These are phyloP conservation scores for Kwoniella sp. DNA, from an alignment of 768 basidiomycete genomes.

Conservation along the genomic window DNA sequence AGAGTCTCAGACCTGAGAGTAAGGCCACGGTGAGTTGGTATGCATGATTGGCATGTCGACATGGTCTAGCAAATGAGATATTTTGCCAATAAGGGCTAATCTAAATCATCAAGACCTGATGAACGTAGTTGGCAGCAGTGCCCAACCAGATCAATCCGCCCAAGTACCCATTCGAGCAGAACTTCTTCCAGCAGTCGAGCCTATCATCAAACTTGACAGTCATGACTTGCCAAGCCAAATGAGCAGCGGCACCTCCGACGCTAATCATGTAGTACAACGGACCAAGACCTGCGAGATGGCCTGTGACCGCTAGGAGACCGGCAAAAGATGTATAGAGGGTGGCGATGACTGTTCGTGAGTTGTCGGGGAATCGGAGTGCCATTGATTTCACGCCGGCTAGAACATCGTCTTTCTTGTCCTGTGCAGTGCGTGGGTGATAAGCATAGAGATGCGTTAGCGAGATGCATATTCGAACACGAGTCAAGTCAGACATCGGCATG, in stretches of 20 bases:
- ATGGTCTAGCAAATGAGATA: too few relatives aligned
- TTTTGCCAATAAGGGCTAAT: too few relatives aligned
- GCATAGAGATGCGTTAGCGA: neutral
- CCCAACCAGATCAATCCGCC: constrained; percentile 89
- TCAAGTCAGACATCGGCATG: neutral
- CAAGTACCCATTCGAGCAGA: constrained; percentile 81
- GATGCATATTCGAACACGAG: too few relatives aligned
- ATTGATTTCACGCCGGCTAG: constrained; percentile 88
- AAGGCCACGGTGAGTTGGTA: too few relatives aligned
- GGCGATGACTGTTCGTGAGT: constrained; percentile 71
- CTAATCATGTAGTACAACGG: constrained; percentile 76
- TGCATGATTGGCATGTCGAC: too few relatives aligned
- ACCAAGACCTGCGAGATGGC: constrained; percentile 75
- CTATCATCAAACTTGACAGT: constrained; percentile 74
- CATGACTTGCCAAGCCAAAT: constrained; percentile 75
- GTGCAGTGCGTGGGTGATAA: neutral
- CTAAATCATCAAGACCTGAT: constrained; percentile 29
- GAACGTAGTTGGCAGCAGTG: constrained; percentile 68
- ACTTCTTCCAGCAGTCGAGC: constrained; percentile 84
- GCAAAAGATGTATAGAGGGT: constrained; percentile 73
- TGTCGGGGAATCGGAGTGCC: constrained; percentile 80
- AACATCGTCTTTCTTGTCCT: constrained; percentile 93
- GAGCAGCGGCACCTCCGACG: constrained; percentile 69
- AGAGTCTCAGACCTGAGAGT: too few relatives aligned
- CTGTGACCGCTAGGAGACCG: constrained; percentile 74